Percentiles rank a stretch among this genome's conserved stretches.
These are phyloP conservation scores for Orbilia oligospora DNA, from an alignment of 2,329 filamentous ascomycete genomes.

Conservation along the genomic window DNA sequence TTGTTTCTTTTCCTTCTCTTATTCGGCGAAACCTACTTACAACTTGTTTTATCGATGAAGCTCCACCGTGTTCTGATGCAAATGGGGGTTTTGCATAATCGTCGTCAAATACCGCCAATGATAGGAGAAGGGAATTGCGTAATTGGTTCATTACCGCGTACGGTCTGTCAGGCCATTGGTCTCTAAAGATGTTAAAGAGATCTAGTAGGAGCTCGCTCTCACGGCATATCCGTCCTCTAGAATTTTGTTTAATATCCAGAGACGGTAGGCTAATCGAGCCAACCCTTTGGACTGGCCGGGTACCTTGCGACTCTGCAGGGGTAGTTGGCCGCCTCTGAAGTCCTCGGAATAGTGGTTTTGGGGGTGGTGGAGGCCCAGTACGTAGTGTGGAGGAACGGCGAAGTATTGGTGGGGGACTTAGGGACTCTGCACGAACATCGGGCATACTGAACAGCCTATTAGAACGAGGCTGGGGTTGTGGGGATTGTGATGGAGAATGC, in stretches of 20 bases:
- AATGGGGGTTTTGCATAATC: slow-evolving; percentile 38
- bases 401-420: slow-evolving; percentile 17
- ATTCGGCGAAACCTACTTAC: slow-evolving; percentile 47
- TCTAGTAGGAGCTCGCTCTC: slow-evolving; percentile 52
- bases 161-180: slow-evolving; percentile 55
- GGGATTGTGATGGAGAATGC: slow-evolving; percentile 15
- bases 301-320: slow-evolving; percentile 39
- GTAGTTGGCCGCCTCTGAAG: slow-evolving; percentile 52
- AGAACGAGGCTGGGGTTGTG: neutral
- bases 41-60: slow-evolving; percentile 28
- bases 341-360: slow-evolving; percentile 49
- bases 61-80: slow-evolving; percentile 52
- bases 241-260: slow-evolving; percentile 50
- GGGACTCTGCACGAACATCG: slow-evolving; percentile 26
- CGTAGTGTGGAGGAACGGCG: slow-evolving; percentile 27
- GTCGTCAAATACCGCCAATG: slow-evolving; percentile 49
- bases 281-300: slow-evolving; percentile 28
- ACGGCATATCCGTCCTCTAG: slow-evolving; percentile 28
- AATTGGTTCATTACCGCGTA: slow-evolving; percentile 59
- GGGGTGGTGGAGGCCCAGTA: slow-evolving; percentile 37
- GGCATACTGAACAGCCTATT: slow-evolving; percentile 41
- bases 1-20: slow-evolving; percentile 25
- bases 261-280: slow-evolving; percentile 46
- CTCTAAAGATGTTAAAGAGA: slow-evolving; percentile 43
- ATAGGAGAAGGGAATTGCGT: slow-evolving; percentile 48